phyloP scores from a whole-genome alignment of 116 monocot species.

The Dioscorea cayenensis region DNA sequence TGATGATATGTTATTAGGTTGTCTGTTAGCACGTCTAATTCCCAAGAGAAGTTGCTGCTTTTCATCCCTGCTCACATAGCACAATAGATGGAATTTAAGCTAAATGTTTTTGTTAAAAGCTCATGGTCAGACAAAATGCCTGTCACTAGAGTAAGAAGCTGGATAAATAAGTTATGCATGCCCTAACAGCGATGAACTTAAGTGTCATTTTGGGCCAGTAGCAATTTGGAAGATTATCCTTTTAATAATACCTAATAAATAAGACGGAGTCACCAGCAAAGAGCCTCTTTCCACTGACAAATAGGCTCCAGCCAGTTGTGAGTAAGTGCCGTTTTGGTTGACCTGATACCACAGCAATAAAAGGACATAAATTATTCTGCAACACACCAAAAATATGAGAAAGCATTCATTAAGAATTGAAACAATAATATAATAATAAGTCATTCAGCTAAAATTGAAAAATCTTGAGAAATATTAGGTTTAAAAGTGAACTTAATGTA shows the following conservation, averaged over 20 bases:
- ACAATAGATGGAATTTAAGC: background rate
- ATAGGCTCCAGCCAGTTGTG: constrained; percentile 85
- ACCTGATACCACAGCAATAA: constrained; percentile 25
- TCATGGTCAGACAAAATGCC: background rate
- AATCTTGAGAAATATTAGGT: background rate
- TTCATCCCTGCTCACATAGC: constrained; percentile 53
- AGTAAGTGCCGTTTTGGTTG: constrained; percentile 79
- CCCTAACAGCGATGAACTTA: background rate
- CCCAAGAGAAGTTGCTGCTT: constrained; percentile 78
- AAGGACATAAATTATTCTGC: background rate
- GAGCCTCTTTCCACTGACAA: constrained; percentile 74
- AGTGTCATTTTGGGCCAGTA: background rate
- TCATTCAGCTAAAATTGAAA: background rate
- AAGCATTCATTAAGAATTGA: background rate
- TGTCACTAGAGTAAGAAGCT: background rate
- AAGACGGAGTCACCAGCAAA: constrained; percentile 82
- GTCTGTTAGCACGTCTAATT: constrained; percentile 72
- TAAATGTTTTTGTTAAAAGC: background rate
- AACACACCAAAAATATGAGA: background rate
- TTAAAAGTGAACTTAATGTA: background rate
- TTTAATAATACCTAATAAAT: constrained; percentile 49
- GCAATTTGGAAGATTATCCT: background rate
- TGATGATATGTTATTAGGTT: constrained; percentile 69
- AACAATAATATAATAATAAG: background rate
- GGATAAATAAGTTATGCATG: background rate